Evolutionary conservation across 352 stramenopile genomes (phyloP).

Genomic region (Globisporangium orthogonon): DNA sequence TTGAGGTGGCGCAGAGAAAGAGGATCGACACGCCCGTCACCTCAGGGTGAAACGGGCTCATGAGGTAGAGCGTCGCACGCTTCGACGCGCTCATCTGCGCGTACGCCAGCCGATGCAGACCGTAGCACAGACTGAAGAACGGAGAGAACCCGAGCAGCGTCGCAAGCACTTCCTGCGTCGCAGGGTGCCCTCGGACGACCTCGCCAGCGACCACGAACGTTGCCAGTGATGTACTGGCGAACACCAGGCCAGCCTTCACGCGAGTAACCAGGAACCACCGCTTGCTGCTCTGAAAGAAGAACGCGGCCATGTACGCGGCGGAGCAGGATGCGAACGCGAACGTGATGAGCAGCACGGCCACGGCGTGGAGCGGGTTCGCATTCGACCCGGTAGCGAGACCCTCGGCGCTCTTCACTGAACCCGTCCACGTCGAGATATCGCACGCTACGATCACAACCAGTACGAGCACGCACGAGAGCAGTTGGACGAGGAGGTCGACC

Average conservation of each 20-base stretch:
- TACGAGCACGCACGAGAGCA: constrained; percentile 37
- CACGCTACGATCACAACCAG: constrained; percentile 30
- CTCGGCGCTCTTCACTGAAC: constrained; percentile 19
- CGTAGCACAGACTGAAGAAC: constrained; percentile 19
- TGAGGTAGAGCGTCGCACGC: background rate
- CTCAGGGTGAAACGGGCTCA: constrained; percentile 11
- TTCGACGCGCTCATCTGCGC: background rate
- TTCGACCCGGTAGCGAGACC: constrained; percentile 17
- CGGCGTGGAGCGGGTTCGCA: constrained; percentile 8
- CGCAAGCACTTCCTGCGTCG: constrained; percentile 7
- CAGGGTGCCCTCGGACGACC: background rate
- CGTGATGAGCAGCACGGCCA: constrained; percentile 12
- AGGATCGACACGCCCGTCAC: constrained; percentile 15
- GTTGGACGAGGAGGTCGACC: constrained; percentile 88
- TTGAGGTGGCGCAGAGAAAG: constrained; percentile 36
- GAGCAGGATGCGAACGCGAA: constrained; percentile 18
- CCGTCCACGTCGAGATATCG: constrained; percentile 27
- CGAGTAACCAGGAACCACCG: background rate
- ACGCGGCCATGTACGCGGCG: constrained; percentile 15
- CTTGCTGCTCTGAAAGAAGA: constrained; percentile 5
- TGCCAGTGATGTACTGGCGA: constrained; percentile 12
- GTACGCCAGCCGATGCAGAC: constrained; percentile 12
- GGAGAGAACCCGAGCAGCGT: constrained; percentile 18
- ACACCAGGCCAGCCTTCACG: constrained; percentile 13
- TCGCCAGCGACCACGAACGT: constrained; percentile 11